These are phyloP conservation scores for Bombardia bombarda DNA, from an alignment of 495 filamentous ascomycete genomes.

Conservation along the genomic window DNA sequence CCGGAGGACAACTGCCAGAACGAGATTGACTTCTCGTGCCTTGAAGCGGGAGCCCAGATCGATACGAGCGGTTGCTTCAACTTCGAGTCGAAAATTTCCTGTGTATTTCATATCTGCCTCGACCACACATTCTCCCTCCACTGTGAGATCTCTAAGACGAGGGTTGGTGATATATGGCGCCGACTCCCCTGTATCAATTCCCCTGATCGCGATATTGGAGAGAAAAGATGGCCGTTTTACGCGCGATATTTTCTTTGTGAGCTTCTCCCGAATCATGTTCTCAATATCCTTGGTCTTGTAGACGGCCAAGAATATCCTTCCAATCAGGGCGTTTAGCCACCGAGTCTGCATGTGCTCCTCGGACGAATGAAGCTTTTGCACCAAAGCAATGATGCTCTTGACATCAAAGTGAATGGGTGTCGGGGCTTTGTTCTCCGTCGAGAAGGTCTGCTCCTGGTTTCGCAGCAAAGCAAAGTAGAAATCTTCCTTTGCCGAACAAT, in stretches of 20 bases:
- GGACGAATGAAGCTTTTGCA: constrained; percentile 83
- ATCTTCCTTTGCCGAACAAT: constrained; percentile 91
- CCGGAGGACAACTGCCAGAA: constrained; percentile 79
- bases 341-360: constrained; percentile 87
- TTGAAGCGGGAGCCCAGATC: constrained; percentile 87
- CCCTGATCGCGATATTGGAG: constrained; percentile 67
- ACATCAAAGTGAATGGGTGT: constrained; percentile 71
- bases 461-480: constrained; percentile 91
- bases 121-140: constrained; percentile 79
- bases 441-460: constrained; percentile 63
- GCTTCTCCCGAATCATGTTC: constrained; percentile 69
- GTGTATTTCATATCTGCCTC: constrained; percentile 84
- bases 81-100: constrained; percentile 81
- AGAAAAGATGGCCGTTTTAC: constrained; percentile 90
- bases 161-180: constrained; percentile 88
- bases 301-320: constrained; percentile 76
- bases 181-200: constrained; percentile 77
- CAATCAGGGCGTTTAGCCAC: constrained; percentile 89
- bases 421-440: constrained; percentile 52
- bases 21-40: constrained; percentile 76
- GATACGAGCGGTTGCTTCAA: constrained; percentile 82
- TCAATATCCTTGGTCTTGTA: constrained; percentile 81
- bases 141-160: constrained; percentile 76
- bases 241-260: constrained; percentile 91
- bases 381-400: constrained; percentile 75